Evolutionary conservation across 2,329 filamentous ascomycete species (phyloP), one percentile per base, ranked within the genome.

Genomic region (Orbilia blumenaviensis): DNA sequence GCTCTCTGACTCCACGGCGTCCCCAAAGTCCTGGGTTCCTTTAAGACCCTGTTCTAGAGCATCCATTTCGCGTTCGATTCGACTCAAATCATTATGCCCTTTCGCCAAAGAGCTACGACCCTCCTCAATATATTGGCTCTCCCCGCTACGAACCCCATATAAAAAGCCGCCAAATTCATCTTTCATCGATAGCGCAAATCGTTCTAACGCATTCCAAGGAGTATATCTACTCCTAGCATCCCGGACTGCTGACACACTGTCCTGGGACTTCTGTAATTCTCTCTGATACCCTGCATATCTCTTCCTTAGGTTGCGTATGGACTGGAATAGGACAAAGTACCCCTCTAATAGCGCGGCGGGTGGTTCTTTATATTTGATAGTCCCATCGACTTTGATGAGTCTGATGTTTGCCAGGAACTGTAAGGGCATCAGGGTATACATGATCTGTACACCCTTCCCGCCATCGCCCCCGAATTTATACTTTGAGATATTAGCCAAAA

Each of bases 401-500:
- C 78, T 46, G 21, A 80, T 50, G 2, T 79, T 48, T 4, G 54
- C 42, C 6, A 82, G 69, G 21, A 80, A 61, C 1, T 50, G 46
- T 6, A 82, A 66, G n/a, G 81, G 81, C 18, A 82, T 66, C 2
- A 82, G 71, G 1, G 75, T 78, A 58, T 81, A 81, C 4, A 62
- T 32, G 10, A 81, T 36, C n/a, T 79, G 80, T n/a, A 69, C 72
- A 29, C 80, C 81, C 63, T 78, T 80, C 0, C 80, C 80, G 21
- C 36, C 48, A 36, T 80, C 79, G 1, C 63, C 66, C n/a, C 68
- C 5, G 29, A 32, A 32, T 4, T 32, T 32, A 9, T 32, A 9
- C 10, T 32, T 32, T 9, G 29, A 32, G 4, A 32, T 32, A 32
- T 32, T 32, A 9, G 29, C 10, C 38, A 12, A 66, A 77, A 32